Conservation (phyloP, 2,329 filamentous ascomycete genomes). For the Cryoendolithus antarcticus region DNA sequence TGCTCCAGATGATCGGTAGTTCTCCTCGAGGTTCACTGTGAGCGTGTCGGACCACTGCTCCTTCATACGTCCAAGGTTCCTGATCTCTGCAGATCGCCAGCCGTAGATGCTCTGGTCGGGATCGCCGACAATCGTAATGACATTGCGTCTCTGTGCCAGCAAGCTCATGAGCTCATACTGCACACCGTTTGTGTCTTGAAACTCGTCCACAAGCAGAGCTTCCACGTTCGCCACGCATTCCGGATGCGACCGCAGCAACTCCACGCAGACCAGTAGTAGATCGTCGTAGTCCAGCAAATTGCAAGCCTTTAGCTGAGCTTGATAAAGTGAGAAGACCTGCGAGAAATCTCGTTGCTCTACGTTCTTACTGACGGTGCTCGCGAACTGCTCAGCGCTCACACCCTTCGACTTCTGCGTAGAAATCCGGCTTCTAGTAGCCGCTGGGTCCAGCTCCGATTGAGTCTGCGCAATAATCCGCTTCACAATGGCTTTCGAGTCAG, state of each 20-base stretch:
- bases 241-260: conserved; percentile 61
- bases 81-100: conserved; percentile 84
- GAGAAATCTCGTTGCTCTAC: conserved; percentile 54
- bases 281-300: conserved; percentile 94
- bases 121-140: conserved; percentile 92
- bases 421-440: conserved; percentile 62
- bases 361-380: conserved; percentile 25
- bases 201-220: conserved; percentile 88
- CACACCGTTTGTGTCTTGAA: conserved; percentile 90
- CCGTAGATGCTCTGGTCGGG: conserved; percentile 97
- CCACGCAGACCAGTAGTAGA: conserved; percentile 68
- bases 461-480: conserved; percentile 61
- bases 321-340: conserved; percentile 60
- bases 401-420: conserved; percentile 49
- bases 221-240: conserved; percentile 81
- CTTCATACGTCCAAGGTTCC: conserved; percentile 71
- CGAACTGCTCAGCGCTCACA: conserved; percentile 33
- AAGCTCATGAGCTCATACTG: conserved; percentile 92
- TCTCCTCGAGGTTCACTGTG: conserved; percentile 79
- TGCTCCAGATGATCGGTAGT: conserved; percentile 80
- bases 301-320: conserved; percentile 58
- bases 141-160: conserved; percentile 57
- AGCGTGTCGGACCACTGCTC: conserved; percentile 64
- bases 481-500: conserved; percentile 67
- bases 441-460: conserved; percentile 56